Percentiles rank a stretch among this genome's conserved stretches.
Evolutionary conservation across 208 protist species (phyloP).

Genomic region (Trypanosoma platydactyli): DNA sequence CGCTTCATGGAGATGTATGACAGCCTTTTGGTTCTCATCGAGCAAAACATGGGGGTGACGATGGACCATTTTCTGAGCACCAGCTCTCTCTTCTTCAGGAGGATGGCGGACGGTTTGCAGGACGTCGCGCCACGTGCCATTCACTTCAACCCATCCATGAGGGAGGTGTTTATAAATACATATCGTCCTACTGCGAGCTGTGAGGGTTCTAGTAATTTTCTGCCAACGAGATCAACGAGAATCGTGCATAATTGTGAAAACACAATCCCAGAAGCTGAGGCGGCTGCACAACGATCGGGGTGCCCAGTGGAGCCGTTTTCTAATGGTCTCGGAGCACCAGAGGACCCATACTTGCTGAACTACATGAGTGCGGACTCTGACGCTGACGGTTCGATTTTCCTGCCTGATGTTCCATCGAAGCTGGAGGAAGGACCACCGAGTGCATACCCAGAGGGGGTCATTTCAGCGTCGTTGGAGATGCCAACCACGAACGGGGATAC

Average conservation of each 20-base stretch:
- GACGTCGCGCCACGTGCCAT: not conserved
- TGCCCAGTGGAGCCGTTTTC: not conserved
- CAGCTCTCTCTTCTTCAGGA: constrained; percentile 30
- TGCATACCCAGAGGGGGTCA: not conserved
- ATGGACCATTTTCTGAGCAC: constrained; percentile 54
- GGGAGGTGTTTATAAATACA: not conserved
- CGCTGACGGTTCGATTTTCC: not conserved
- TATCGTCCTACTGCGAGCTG: not conserved
- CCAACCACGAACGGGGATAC: no score
- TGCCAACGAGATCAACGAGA: not conserved
- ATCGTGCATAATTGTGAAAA: not conserved
- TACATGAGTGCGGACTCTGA: not conserved
- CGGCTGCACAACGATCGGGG: not conserved
- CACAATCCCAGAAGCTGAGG: no score
- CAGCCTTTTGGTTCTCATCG: constrained; percentile 38
- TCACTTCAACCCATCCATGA: not conserved
- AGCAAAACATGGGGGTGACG: constrained; percentile 37
- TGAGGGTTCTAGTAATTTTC: not conserved
- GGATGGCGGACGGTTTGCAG: constrained; percentile 6
- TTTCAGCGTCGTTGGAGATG: no score
- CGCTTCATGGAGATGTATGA: constrained; percentile 50
- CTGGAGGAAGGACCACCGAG: not conserved
- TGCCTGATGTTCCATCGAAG: not conserved
- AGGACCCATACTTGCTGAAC: not conserved
- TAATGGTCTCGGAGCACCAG: not conserved